Evolutionary conservation across 768 basidiomycete species (phyloP).

Genomic region (Kwoniella sp.): DNA sequence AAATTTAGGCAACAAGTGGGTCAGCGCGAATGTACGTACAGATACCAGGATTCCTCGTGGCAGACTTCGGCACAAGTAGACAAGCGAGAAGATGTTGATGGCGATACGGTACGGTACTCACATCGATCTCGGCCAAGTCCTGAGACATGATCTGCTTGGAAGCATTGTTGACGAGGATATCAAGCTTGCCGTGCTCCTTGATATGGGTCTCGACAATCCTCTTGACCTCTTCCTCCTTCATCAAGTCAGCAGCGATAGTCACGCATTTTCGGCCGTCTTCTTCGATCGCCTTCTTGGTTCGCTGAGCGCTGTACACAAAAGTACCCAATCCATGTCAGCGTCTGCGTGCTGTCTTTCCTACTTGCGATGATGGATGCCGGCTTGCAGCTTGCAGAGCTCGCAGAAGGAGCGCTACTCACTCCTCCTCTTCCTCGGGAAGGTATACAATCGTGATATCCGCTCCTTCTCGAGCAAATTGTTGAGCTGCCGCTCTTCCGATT

Average conservation of each 20-base stretch:
- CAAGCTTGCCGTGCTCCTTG: slow-evolving; percentile 56
- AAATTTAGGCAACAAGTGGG: not conserved
- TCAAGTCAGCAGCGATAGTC: slow-evolving; percentile 58
- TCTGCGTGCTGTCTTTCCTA: too few species aligned
- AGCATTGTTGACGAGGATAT: slow-evolving; percentile 65
- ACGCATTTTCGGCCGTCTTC: slow-evolving; percentile 56
- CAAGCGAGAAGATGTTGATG: too few species aligned
- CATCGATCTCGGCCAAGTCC: slow-evolving; percentile 60
- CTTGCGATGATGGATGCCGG: too few species aligned
- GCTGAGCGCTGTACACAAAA: slow-evolving; percentile 57
- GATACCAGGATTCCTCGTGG: too few species aligned
- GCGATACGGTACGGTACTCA: slow-evolving; percentile 21
- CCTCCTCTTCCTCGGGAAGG: slow-evolving; percentile 63
- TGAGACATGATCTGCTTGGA: slow-evolving; percentile 58
- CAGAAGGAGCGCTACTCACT: slow-evolving; percentile 52
- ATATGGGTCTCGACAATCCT: slow-evolving; percentile 61
- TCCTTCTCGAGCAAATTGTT: slow-evolving; percentile 58
- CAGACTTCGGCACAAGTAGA: too few species aligned
- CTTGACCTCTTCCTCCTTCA: slow-evolving; percentile 58
- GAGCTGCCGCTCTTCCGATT: slow-evolving; percentile 49
- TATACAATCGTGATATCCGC: slow-evolving; percentile 59
- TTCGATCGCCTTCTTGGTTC: slow-evolving; percentile 61
- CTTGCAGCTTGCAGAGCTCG: too few species aligned
- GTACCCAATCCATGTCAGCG: too few species aligned
- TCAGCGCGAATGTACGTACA: not conserved